These are phyloP conservation scores for Leptodontidium sp. DNA, from an alignment of 2,329 filamentous ascomycete species.

Conservation along the genomic window DNA sequence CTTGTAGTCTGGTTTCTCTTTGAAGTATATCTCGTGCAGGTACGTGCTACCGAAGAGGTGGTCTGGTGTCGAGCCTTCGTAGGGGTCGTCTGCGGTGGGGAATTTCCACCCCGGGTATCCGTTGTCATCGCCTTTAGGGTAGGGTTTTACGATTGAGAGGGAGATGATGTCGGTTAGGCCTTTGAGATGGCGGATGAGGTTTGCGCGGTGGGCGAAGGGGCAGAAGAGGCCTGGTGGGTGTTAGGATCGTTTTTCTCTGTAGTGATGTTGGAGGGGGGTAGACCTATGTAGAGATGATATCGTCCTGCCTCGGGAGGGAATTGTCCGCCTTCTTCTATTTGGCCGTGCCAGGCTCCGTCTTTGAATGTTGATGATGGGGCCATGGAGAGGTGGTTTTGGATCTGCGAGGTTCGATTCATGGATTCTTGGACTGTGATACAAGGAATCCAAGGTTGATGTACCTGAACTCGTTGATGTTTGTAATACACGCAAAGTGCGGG, in stretches of 20 bases:
- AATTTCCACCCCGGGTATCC: constrained; percentile 76
- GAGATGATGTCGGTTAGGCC: constrained; percentile 85
- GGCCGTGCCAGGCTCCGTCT: constrained; percentile 41
- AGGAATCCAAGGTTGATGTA: too few species aligned
- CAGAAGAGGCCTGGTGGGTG: constrained; percentile 59
- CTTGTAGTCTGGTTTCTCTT: constrained; percentile 67
- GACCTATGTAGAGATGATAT: constrained; percentile 88
- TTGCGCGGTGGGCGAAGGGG: constrained; percentile 70
- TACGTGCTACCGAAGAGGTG: constrained; percentile 67
- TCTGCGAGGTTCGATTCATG: constrained; percentile 3
- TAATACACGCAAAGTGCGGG: constrained; percentile 1
- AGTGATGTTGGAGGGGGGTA: constrained; percentile 48
- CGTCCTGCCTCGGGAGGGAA: constrained; percentile 82
- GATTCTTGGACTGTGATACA: too few species aligned
- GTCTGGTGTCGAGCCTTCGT: constrained; percentile 67
- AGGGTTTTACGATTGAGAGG: constrained; percentile 56
- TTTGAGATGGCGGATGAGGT: constrained; percentile 90
- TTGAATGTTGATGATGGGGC: constrained; percentile 35
- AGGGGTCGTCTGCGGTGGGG: constrained; percentile 65
- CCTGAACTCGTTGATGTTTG: too few species aligned
- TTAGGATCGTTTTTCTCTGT: not conserved
- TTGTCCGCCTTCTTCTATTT: constrained; percentile 33
- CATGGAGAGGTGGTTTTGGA: constrained; percentile 27
- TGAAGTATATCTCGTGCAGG: constrained; percentile 72
- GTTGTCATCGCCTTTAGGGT: constrained; percentile 69